These are phyloP conservation scores for Penicillium goetzii DNA, from an alignment of 495 filamentous ascomycete genomes.

Conservation along the genomic window DNA sequence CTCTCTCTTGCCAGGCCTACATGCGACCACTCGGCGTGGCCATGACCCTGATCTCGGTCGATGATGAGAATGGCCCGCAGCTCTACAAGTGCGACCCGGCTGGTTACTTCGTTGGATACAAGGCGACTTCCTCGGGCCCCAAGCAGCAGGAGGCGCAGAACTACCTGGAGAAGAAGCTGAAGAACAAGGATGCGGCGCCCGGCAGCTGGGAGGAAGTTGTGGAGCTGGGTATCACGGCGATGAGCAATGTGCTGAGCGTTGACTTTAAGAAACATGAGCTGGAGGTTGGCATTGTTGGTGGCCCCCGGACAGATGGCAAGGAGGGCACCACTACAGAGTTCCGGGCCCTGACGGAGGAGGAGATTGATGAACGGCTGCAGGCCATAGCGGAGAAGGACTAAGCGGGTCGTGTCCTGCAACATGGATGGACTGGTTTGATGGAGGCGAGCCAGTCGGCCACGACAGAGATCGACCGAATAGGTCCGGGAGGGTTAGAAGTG, in stretches of 20 bases:
- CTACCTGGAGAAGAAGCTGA: conserved; percentile 98
- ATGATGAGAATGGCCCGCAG: conserved; percentile 91
- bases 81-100: conserved; percentile 98
- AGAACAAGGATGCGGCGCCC: conserved; percentile 95
- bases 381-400: conserved; percentile 98
- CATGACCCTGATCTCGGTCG: conserved; percentile 89
- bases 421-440: neutral
- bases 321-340: conserved; percentile 78
- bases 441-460: conserved; percentile 1
- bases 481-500: neutral
- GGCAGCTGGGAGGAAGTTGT: conserved; percentile 98
- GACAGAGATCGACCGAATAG: conserved; percentile 8
- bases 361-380: conserved; percentile 97
- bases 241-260: conserved; percentile 95
- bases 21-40: conserved; percentile 97
- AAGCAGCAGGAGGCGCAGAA: conserved; percentile 99
- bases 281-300: conserved; percentile 95
- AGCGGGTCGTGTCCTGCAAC: conserved; percentile 26
- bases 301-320: conserved; percentile 74
- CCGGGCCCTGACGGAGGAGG: conserved; percentile 89
- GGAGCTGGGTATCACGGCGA: conserved; percentile 88
- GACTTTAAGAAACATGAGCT: conserved; percentile 99
- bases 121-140: conserved; percentile 93
- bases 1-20: conserved; percentile 68
- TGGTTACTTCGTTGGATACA: conserved; percentile 97